Conservation (phyloP, 441 rosid genomes). For the Melastoma candidum region DNA sequence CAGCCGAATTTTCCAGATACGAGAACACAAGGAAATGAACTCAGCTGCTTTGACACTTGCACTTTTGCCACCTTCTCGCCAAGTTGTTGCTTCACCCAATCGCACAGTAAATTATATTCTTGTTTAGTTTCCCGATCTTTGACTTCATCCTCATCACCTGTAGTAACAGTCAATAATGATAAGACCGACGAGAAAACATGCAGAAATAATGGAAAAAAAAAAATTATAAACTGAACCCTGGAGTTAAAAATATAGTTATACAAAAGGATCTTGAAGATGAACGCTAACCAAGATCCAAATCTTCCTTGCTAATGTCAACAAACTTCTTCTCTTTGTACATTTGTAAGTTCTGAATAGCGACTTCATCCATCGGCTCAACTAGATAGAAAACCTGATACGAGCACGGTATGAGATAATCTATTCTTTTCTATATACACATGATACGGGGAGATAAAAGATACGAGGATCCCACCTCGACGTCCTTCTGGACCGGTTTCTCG, state of each 20-base stretch:
- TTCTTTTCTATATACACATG: neutral
- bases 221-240: too few species aligned
- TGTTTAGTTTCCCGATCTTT: conserved; percentile 75
- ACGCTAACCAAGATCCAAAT: conserved; percentile 73
- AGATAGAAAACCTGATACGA: conserved; percentile 61
- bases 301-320: conserved; percentile 97
- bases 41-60: conserved; percentile 80
- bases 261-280: neutral
- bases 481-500: conserved; percentile 83
- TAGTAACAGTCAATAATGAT: neutral
- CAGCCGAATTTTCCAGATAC: conserved; percentile 98
- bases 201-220: too few species aligned
- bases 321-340: conserved; percentile 96
- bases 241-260: too few species aligned
- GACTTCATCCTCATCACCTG: conserved; percentile 92
- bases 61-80: conserved; percentile 95
- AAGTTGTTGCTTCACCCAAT: conserved; percentile 94
- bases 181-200: too few species aligned
- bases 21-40: conserved; percentile 93
- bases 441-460: neutral
- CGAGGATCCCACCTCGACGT: conserved; percentile 47
- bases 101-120: conserved; percentile 72
- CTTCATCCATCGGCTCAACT: conserved; percentile 93
- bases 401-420: conserved; percentile 12
- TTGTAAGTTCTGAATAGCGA: conserved; percentile 88